Conservation (phyloP, 805 yeast species). For the Wickerhamomyces kurtzmanii region DNA sequence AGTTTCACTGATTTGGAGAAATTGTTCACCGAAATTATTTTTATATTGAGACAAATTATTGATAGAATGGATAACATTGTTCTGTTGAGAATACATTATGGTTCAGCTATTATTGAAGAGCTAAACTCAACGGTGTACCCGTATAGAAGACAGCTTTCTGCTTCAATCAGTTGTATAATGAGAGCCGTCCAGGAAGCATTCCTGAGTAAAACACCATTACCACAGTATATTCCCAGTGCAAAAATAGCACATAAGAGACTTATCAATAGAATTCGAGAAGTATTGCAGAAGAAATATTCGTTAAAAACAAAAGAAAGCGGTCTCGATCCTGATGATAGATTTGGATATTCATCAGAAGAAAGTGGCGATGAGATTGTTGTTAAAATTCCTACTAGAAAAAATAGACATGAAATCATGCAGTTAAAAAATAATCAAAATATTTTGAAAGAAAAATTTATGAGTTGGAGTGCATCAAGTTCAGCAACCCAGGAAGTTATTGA, state of each 20-base stretch:
- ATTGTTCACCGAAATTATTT: constrained; percentile 33
- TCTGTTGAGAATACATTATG: constrained; percentile 29
- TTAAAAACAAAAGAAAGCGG: constrained; percentile 1
- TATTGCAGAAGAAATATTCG: constrained; percentile 19
- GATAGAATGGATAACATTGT: constrained; percentile 38
- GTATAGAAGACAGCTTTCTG: constrained; percentile 34
- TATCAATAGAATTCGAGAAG: constrained; percentile 30
- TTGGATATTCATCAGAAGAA: too few relatives aligned
- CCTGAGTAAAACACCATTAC: constrained; percentile 34
- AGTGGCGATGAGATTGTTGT: constrained; percentile 14
- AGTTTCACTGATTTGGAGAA: constrained; percentile 26
- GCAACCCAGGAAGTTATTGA: constrained; percentile 40
- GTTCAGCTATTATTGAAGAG: constrained; percentile 36
- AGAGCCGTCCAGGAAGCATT: constrained; percentile 34
- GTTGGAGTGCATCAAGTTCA: constrained; percentile 43
- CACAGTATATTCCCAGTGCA: constrained; percentile 40
- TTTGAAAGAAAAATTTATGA: constrained; percentile 27
- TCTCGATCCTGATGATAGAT: background rate
- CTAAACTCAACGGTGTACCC: constrained; percentile 27
- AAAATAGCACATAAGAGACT: constrained; percentile 36
- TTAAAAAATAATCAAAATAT: constrained; percentile 11
- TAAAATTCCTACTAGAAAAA: constrained; percentile 10
- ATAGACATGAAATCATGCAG: constrained; percentile 1
- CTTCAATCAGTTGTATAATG: constrained; percentile 26
- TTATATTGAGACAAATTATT: constrained; percentile 32